Conservation (phyloP, 2,329 filamentous ascomycete species). For the Neofusicoccum cordaticola region DNA sequence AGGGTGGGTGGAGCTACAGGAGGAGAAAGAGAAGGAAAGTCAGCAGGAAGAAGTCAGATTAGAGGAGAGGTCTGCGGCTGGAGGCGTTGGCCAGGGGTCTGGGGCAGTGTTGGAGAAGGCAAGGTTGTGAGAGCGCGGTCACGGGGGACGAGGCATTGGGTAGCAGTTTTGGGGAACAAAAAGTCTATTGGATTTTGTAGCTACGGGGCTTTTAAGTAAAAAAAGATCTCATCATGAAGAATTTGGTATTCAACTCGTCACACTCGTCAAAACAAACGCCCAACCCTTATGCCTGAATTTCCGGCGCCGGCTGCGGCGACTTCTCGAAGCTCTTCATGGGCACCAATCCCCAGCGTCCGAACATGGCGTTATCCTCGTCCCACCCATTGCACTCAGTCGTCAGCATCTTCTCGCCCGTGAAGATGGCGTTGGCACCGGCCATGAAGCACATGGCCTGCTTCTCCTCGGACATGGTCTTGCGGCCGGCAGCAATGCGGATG, state of each 20-base stretch:
- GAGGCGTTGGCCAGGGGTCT: neutral
- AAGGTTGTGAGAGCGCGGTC: neutral
- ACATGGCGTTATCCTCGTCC: constrained; percentile 84
- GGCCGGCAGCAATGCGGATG: constrained; percentile 79
- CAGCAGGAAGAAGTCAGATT: neutral
- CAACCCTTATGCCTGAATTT: neutral
- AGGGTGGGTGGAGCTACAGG: neutral
- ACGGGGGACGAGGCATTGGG: no score
- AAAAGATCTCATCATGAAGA: neutral
- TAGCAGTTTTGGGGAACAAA: neutral
- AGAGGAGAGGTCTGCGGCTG: neutral
- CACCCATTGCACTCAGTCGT: constrained; percentile 89
- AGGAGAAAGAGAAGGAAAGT: neutral
- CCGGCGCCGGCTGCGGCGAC: constrained; percentile 6
- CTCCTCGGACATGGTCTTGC: constrained; percentile 81
- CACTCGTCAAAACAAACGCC: neutral
- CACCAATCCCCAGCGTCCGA: constrained; percentile 75
- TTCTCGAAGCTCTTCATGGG: constrained; percentile 59
- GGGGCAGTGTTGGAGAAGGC: neutral
- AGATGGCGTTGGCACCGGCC: constrained; percentile 90
- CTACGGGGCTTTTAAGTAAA: neutral
- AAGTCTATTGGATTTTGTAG: no score
- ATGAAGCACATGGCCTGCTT: constrained; percentile 87
- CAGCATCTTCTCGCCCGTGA: constrained; percentile 93
- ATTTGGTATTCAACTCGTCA: neutral